These are phyloP conservation scores for Lactifluus volemus DNA, from an alignment of 768 basidiomycete genomes.

Conservation along the genomic window DNA sequence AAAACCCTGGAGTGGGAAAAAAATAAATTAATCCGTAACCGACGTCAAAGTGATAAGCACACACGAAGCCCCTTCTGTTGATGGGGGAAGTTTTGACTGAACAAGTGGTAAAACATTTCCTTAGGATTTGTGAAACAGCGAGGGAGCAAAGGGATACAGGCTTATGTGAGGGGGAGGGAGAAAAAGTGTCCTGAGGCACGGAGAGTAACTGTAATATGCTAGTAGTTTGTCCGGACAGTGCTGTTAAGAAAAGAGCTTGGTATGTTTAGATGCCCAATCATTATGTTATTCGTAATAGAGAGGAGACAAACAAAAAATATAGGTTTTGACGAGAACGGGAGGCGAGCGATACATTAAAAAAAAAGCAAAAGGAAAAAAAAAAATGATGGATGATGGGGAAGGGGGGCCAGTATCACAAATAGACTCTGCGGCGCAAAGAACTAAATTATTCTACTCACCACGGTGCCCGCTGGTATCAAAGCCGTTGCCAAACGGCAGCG, in stretches of 20 bases:
- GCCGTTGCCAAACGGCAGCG: constrained; percentile 10
- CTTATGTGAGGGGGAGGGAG: background rate
- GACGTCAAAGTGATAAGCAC: background rate
- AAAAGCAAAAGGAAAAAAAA: background rate
- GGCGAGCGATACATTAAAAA: background rate
- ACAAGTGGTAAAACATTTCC: constrained; percentile 1
- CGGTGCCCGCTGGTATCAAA: constrained; percentile 1
- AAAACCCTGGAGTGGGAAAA: background rate
- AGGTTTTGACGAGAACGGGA: background rate
- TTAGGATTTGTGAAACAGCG: background rate
- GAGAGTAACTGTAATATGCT: constrained; percentile 9
- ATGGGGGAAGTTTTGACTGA: too few species aligned
- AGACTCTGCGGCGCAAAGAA: background rate
- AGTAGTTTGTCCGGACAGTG: constrained; percentile 8
- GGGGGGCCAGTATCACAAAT: background rate
- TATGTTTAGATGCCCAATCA: constrained; percentile 10
- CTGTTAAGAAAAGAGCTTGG: constrained; percentile 2
- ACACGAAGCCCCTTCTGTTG: too few species aligned
- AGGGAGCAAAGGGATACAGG: constrained; percentile 5
- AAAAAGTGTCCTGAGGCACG: background rate
- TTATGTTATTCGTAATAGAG: constrained; percentile 12
- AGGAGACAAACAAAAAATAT: background rate
- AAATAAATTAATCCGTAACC: background rate
- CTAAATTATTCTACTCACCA: background rate
- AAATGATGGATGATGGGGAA: too few species aligned